Percentiles rank a stretch among this genome's conserved stretches.
Evolutionary conservation across 345 rosid genomes (phyloP).

Genomic region (Boechera stricta): DNA sequence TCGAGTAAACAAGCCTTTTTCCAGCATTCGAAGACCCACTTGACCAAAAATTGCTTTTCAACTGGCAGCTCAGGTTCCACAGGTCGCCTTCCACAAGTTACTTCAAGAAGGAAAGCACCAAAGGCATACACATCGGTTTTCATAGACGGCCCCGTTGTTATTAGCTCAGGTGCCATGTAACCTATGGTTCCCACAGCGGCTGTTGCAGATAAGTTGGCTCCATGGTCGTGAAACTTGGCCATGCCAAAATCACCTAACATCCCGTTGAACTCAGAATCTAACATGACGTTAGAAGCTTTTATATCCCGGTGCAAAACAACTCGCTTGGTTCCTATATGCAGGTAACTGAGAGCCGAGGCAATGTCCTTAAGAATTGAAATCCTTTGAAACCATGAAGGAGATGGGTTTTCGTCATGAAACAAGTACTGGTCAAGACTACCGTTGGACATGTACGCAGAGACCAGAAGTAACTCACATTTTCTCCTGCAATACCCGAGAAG

Average conservation of each 20-base stretch:
- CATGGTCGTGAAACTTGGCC: slow-evolving; percentile 48
- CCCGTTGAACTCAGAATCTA: slow-evolving; percentile 50
- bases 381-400: slow-evolving; percentile 51
- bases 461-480: slow-evolving; percentile 49
- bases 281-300: slow-evolving; percentile 51
- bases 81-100: slow-evolving; percentile 38
- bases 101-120: slow-evolving; percentile 43
- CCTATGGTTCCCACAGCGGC: slow-evolving; percentile 57
- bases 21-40: slow-evolving; percentile 40
- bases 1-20: slow-evolving; percentile 29
- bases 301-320: slow-evolving; percentile 56
- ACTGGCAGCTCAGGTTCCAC: slow-evolving; percentile 23
- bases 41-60: slow-evolving; percentile 19
- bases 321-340: slow-evolving; percentile 52
- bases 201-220: slow-evolving; percentile 43
- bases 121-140: slow-evolving; percentile 49
- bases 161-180: slow-evolving; percentile 55
- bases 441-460: slow-evolving; percentile 51
- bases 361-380: slow-evolving; percentile 45
- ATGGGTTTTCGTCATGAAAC: slow-evolving; percentile 17
- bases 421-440: slow-evolving; percentile 54
- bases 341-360: slow-evolving; percentile 48
- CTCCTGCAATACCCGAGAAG: slow-evolving; percentile 54
- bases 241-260: slow-evolving; percentile 63
- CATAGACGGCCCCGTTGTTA: slow-evolving; percentile 46